phyloP scores from a whole-genome alignment of 176 grass and related monocot species.

The Elaeis guineensis region DNA sequence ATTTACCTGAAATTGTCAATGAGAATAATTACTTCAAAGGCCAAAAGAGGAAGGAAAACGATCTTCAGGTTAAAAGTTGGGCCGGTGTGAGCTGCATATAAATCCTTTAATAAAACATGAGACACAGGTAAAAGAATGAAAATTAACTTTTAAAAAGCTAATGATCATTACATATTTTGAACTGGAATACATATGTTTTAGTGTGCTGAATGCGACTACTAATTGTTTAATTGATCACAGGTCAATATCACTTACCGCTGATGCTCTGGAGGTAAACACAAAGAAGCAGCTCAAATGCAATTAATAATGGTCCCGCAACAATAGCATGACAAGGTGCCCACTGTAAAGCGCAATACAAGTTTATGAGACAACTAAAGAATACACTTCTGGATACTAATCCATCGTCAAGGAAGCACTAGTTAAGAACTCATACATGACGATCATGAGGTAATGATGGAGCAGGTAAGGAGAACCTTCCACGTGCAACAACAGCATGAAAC shows the following conservation, averaged over 20 bases:
- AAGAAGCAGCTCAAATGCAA: slow-evolving; percentile 71
- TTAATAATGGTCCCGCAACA: slow-evolving; percentile 50
- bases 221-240: too few species aligned
- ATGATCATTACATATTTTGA: too few species aligned
- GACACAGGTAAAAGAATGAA: too few species aligned
- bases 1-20: slow-evolving; percentile 67
- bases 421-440: slow-evolving; percentile 27
- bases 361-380: too few species aligned
- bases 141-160: too few species aligned
- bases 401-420: background rate
- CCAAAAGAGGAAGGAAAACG: slow-evolving; percentile 66
- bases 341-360: slow-evolving; percentile 7
- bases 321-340: slow-evolving; percentile 52
- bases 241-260: slow-evolving; percentile 22
- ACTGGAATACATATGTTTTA: too few species aligned
- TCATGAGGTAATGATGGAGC: slow-evolving; percentile 35
- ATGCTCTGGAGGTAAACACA: slow-evolving; percentile 51
- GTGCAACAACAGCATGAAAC: slow-evolving; percentile 47
- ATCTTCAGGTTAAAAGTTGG: slow-evolving; percentile 53
- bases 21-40: slow-evolving; percentile 53
- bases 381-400: too few species aligned
- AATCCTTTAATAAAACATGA: slow-evolving; percentile 6
- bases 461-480: slow-evolving; percentile 52
- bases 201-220: too few species aligned
- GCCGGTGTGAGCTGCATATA: slow-evolving; percentile 30